A percentile compares a stretch with the other conserved stretches of the same genome.
phyloP scores from a whole-genome alignment of 2,329 filamentous ascomycete species.

The Coniosporium uncinatum region DNA sequence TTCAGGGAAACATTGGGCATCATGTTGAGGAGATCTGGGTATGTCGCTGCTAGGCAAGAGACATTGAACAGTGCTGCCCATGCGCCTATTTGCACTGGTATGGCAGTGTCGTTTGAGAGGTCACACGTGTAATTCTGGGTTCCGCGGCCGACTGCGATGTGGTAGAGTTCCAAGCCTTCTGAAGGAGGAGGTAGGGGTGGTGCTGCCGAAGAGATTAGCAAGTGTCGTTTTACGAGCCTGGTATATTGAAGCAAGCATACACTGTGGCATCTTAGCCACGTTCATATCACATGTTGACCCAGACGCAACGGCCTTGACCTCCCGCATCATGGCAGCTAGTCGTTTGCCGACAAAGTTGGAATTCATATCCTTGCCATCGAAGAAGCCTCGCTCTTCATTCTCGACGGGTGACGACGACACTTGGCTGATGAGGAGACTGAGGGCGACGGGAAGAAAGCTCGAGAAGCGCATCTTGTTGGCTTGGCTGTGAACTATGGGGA shows the following conservation, averaged over 20 bases:
- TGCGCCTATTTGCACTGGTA: constrained; percentile 65
- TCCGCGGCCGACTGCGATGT: constrained; percentile 82
- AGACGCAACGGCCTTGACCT: too few relatives aligned
- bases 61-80: constrained; percentile 84
- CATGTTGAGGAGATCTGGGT: constrained; percentile 58
- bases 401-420: background rate
- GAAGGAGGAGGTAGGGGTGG: constrained; percentile 55
- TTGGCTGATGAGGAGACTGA: background rate
- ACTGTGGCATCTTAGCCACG: constrained; percentile 1
- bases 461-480: background rate
- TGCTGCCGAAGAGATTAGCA: constrained; percentile 36
- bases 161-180: constrained; percentile 57
- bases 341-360: background rate
- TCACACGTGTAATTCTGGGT: constrained; percentile 94
- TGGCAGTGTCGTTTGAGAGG: constrained; percentile 46
- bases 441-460: background rate
- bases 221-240: background rate
- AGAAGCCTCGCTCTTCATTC: too few relatives aligned
- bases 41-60: constrained; percentile 68
- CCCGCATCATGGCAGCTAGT: background rate
- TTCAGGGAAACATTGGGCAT: constrained; percentile 65
- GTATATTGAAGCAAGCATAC: background rate
- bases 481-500: too few relatives aligned
- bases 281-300: background rate
- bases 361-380: background rate